phyloP scores from a whole-genome alignment of 2,329 filamentous ascomycete genomes.

The Hirsutella minnesotensis region DNA sequence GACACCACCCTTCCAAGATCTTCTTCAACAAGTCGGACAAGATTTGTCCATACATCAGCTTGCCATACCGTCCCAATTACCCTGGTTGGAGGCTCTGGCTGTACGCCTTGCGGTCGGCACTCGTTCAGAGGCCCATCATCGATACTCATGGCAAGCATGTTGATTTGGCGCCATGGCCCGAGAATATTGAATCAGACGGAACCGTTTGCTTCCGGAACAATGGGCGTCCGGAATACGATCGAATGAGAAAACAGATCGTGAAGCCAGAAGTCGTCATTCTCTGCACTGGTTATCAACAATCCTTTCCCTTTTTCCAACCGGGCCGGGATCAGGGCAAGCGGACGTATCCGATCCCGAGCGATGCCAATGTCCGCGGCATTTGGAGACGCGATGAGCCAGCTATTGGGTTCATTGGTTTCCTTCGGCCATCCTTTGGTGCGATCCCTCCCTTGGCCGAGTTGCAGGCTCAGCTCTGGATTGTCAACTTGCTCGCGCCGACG shows the following conservation, averaged over 20 bases:
- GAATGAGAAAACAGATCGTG: slow-evolving; percentile 15
- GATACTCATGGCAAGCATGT: slow-evolving; percentile 23
- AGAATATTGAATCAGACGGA: slow-evolving; percentile 19
- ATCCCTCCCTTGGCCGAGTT: slow-evolving; percentile 34
- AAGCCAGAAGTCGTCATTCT: slow-evolving; percentile 30
- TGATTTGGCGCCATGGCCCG: slow-evolving; percentile 30
- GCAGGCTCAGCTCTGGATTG: slow-evolving; percentile 31
- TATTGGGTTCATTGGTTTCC: slow-evolving; percentile 32
- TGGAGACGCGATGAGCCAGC: slow-evolving; percentile 27
- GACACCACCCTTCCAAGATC: slow-evolving; percentile 18
- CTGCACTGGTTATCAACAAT: slow-evolving; percentile 31
- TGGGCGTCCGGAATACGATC: slow-evolving; percentile 16
- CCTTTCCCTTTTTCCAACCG: slow-evolving; percentile 20
- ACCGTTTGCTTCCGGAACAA: slow-evolving; percentile 21
- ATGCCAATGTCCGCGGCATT: slow-evolving; percentile 37
- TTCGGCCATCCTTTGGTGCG: slow-evolving; percentile 29
- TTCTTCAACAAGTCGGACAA: slow-evolving; percentile 28
- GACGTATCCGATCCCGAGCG: slow-evolving; percentile 28
- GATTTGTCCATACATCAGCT: slow-evolving; percentile 24
- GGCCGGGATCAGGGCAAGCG: slow-evolving; percentile 10
- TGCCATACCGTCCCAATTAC: slow-evolving; percentile 15
- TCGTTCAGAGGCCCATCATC: slow-evolving; percentile 21
- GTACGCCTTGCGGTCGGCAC: slow-evolving; percentile 16
- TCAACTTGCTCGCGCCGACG: slow-evolving; percentile 17
- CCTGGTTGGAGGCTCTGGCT: slow-evolving; percentile 9